Evolutionary conservation across 371 early-diverging fungal species (phyloP), one percentile per base, ranked within the genome.

Genomic region (Mortierella polycephala): DNA sequence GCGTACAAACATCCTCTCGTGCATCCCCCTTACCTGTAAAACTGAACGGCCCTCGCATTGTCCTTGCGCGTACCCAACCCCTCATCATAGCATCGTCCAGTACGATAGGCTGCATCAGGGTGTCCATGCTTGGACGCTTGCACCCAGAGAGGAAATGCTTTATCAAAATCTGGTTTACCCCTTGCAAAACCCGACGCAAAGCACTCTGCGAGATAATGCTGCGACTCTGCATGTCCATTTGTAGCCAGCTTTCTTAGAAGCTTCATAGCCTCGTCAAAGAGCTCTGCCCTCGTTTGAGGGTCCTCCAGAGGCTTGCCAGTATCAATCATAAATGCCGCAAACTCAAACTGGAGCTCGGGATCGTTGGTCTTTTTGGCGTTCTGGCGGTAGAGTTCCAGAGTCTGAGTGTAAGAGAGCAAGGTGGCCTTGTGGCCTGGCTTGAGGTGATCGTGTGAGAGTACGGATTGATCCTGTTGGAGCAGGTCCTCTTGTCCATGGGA

Each of bases 301-400:
- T 81, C 71, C 53, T 81, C 83, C 57, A 89, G 77, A 7, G 89
- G 81, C 53, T 89, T 88, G 60, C 90, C 90, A 37, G 89, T 87
- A 55, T 89, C 88, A 0, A 92, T 88, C 86, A 92, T 88, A 50
- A 90, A 91, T n/a, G 89, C 89, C 13, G 93, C 94, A 83, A 95
- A 94, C 71, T 93, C 93, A 58, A 93, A 88, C 74, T 92, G 94
- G 41, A 92, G 86, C 53, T 88, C 89, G 0, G 94, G 94, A 59
- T 92, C 94, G 51, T 92, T 91, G 50, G 92, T 92, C 82, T 91
- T 90, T 81, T 93, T 94, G 23, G 93, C 94, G 67, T 93, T 93
- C 62, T 93, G 91, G 57, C 94, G 83, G 66, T 93, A 93, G 85
- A 90, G 84, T 74, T 94, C 92, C 58, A 95, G 82, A 7, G 92